Evolutionary conservation across 2,329 filamentous ascomycete genomes (phyloP).

Genomic region (Colletotrichum orbiculare): DNA sequence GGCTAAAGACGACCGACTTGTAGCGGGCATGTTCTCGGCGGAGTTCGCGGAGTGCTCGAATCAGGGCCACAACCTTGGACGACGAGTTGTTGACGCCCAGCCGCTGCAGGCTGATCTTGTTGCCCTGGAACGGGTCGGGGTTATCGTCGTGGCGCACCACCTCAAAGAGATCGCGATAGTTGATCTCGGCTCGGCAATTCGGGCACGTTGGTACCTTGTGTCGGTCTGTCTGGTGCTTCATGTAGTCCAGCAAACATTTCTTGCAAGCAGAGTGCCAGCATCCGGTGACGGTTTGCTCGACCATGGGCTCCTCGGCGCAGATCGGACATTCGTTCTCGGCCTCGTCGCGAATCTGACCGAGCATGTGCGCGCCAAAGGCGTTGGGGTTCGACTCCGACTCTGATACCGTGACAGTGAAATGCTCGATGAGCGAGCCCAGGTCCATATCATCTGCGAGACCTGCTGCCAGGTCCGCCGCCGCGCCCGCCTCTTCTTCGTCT

Average conservation of each 20-base stretch:
- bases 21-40: constrained; percentile 73
- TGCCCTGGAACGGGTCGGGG: constrained; percentile 55
- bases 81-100: constrained; percentile 76
- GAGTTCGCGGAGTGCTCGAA: constrained; percentile 78
- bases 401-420: constrained; percentile 79
- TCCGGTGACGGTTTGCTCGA: constrained; percentile 91
- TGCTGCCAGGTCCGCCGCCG: constrained; percentile 80
- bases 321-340: constrained; percentile 91
- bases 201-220: constrained; percentile 85
- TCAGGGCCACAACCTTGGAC: constrained; percentile 86
- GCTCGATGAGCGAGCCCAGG: constrained; percentile 83
- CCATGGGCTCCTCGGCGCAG: constrained; percentile 95
- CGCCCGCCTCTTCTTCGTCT: constrained; percentile 86
- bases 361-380: constrained; percentile 83
- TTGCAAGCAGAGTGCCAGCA: constrained; percentile 99
- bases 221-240: constrained; percentile 85
- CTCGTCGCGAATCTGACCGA: constrained; percentile 92
- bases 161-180: constrained; percentile 87
- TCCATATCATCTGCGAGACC: constrained; percentile 97
- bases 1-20: constrained; percentile 94
- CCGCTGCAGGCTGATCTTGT: constrained; percentile 70
- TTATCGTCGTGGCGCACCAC: constrained; percentile 83
- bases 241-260: constrained; percentile 89
- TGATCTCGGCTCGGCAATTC: constrained; percentile 87
- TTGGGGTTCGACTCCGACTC: constrained; percentile 70